Evolutionary conservation across 768 basidiomycete species (phyloP).

Genomic region (Lyophyllum semitale): DNA sequence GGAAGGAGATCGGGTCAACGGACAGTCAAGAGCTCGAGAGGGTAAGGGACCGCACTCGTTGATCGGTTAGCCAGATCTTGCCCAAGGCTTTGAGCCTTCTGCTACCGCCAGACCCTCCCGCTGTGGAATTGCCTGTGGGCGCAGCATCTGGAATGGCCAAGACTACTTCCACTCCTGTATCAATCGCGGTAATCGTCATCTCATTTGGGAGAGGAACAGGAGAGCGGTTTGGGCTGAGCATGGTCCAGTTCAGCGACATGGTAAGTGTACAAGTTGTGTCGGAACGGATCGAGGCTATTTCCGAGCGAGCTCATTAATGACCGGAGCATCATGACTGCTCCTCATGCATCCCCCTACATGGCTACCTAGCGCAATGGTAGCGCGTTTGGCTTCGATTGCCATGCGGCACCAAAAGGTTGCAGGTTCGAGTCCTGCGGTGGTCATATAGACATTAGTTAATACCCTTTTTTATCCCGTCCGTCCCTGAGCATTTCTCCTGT

Average conservation of each 20-base stretch:
- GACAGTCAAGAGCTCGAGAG: neutral
- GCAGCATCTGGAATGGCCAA: slow-evolving; percentile 59
- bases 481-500: too few species aligned
- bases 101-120: slow-evolving; percentile 55
- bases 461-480: too few species aligned
- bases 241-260: slow-evolving; percentile 84
- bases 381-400: slow-evolving; percentile 92
- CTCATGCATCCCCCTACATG: too few species aligned
- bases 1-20: slow-evolving; percentile 5
- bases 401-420: slow-evolving; percentile 86
- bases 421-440: slow-evolving; percentile 69
- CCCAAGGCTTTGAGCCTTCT: slow-evolving; percentile 64
- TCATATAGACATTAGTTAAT: too few species aligned
- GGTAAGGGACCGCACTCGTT: slow-evolving; percentile 52
- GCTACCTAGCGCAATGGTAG: slow-evolving; percentile 79
- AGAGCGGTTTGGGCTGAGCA: slow-evolving; percentile 56
- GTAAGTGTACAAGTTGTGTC: too few species aligned
- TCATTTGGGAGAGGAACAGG: slow-evolving; percentile 71
- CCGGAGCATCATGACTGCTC: too few species aligned
- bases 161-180: slow-evolving; percentile 57
- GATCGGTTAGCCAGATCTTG: slow-evolving; percentile 65
- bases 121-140: slow-evolving; percentile 37
- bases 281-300: too few species aligned
- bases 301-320: too few species aligned
- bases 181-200: slow-evolving; percentile 54